phyloP scores from a whole-genome alignment of 352 stramenopile species.

The Globisporangium nunn region DNA sequence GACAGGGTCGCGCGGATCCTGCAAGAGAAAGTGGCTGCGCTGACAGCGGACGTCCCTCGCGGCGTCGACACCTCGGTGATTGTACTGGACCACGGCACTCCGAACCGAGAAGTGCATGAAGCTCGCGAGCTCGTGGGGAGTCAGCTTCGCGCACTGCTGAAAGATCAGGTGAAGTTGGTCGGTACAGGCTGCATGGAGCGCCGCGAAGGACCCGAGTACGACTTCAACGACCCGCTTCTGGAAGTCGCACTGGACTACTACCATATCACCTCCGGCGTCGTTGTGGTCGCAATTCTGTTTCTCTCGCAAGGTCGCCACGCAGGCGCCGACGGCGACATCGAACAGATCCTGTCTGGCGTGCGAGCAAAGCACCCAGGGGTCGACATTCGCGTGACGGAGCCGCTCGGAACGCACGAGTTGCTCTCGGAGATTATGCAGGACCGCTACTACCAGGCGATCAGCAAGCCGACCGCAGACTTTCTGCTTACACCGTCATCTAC shows the following conservation, averaged over 20 bases:
- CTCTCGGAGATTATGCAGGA: slow-evolving; percentile 61
- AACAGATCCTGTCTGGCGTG: slow-evolving; percentile 54
- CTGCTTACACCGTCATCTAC: slow-evolving; percentile 6
- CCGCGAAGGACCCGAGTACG: slow-evolving; percentile 53
- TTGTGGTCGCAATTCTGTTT: slow-evolving; percentile 74
- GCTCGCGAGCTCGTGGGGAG: slow-evolving; percentile 47
- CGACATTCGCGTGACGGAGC: slow-evolving; percentile 53
- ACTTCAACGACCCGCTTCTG: slow-evolving; percentile 82
- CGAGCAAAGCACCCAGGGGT: slow-evolving; percentile 33
- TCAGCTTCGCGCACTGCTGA: slow-evolving; percentile 36
- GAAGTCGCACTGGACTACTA: slow-evolving; percentile 56
- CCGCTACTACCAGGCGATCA: slow-evolving; percentile 37
- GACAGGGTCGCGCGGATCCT: slow-evolving; percentile 61
- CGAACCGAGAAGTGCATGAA: slow-evolving; percentile 62
- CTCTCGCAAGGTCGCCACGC: slow-evolving; percentile 69
- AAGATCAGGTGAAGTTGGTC: slow-evolving; percentile 33
- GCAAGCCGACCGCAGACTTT: slow-evolving; percentile 19
- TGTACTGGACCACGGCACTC: slow-evolving; percentile 73
- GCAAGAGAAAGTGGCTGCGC: slow-evolving; percentile 32
- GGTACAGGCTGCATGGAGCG: slow-evolving; percentile 73
- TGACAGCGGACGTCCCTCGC: slow-evolving; percentile 20
- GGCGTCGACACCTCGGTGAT: slow-evolving; percentile 43
- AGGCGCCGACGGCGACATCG: slow-evolving; percentile 68
- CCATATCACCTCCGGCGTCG: slow-evolving; percentile 41
- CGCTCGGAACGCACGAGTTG: slow-evolving; percentile 54